A percentile compares a stretch with the other conserved stretches of the same genome.
Evolutionary conservation across 1,139 yeast genomes (phyloP).

Genomic region (Taphrina sp.): DNA sequence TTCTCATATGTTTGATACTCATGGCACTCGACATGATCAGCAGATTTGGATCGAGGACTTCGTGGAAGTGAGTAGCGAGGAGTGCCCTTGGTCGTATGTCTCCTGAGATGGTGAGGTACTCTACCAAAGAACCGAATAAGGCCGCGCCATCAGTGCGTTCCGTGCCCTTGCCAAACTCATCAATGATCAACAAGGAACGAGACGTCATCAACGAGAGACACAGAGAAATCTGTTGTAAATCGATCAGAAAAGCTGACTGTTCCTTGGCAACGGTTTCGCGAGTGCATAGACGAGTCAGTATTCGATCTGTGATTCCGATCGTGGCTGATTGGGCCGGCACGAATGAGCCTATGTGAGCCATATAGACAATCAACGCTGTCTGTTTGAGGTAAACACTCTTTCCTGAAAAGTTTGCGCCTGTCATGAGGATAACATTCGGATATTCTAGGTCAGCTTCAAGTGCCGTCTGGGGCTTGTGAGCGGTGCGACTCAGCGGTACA

Average conservation of each 20-base stretch:
- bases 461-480: background rate
- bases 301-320: constrained; percentile 80
- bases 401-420: constrained; percentile 99
- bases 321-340: constrained; percentile 76
- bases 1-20: constrained; percentile 38
- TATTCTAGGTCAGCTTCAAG: constrained; percentile 44
- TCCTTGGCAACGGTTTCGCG: constrained; percentile 49
- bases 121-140: constrained; percentile 48
- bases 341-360: constrained; percentile 75
- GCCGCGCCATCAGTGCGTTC: constrained; percentile 62
- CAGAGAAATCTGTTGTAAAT: constrained; percentile 93
- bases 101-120: constrained; percentile 43
- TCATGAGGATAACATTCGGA: constrained; percentile 73
- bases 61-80: constrained; percentile 51
- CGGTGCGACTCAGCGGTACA: constrained; percentile 36
- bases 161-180: constrained; percentile 95
- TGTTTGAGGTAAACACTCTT: constrained; percentile 92
- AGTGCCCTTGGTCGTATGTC: constrained; percentile 39
- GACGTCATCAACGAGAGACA: constrained; percentile 80
- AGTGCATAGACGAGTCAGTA: constrained; percentile 74
- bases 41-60: constrained; percentile 27
- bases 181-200: constrained; percentile 84
- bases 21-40: constrained; percentile 6
- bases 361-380: constrained; percentile 77
- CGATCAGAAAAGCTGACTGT: constrained; percentile 78